phyloP scores from a whole-genome alignment of 345 rosid species.

The Hirschfeldia incana region DNA sequence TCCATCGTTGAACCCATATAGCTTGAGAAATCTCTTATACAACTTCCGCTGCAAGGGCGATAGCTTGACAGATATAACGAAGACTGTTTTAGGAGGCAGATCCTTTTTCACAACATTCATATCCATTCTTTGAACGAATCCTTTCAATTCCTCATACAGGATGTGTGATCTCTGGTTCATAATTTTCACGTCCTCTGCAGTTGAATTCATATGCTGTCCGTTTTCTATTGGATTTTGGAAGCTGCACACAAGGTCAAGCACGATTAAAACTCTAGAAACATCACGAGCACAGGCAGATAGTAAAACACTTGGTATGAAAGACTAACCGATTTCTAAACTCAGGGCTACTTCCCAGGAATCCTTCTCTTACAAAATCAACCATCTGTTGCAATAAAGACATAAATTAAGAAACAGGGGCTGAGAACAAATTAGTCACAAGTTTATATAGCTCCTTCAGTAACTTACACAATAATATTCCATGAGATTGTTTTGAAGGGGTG shows the following conservation, averaged over 20 bases:
- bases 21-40: conserved; percentile 91
- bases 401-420: neutral
- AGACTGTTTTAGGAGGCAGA: conserved; percentile 98
- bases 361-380: conserved; percentile 99
- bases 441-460: conserved; percentile 26
- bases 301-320: conserved; percentile 30
- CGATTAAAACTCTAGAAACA: conserved; percentile 16
- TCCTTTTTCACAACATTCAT: conserved; percentile 96
- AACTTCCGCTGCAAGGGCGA: conserved; percentile 86
- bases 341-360: conserved; percentile 98
- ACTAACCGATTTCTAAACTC: conserved; percentile 96
- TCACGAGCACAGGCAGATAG: conserved; percentile 17
- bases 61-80: conserved; percentile 92
- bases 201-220: conserved; percentile 98
- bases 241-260: conserved; percentile 52
- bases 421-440: neutral
- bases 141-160: conserved; percentile 93
- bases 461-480: conserved; percentile 99
- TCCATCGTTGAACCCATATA: conserved; percentile 75
- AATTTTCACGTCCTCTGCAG: conserved; percentile 89
- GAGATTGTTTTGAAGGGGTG: conserved; percentile 98
- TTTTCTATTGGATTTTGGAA: conserved; percentile 98
- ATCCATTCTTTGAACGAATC: conserved; percentile 99
- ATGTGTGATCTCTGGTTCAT: conserved; percentile 99
- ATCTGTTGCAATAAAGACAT: conserved; percentile 60